These are phyloP conservation scores for Cladosporium velox DNA, from an alignment of 2,329 filamentous ascomycete species.

Conservation along the genomic window DNA sequence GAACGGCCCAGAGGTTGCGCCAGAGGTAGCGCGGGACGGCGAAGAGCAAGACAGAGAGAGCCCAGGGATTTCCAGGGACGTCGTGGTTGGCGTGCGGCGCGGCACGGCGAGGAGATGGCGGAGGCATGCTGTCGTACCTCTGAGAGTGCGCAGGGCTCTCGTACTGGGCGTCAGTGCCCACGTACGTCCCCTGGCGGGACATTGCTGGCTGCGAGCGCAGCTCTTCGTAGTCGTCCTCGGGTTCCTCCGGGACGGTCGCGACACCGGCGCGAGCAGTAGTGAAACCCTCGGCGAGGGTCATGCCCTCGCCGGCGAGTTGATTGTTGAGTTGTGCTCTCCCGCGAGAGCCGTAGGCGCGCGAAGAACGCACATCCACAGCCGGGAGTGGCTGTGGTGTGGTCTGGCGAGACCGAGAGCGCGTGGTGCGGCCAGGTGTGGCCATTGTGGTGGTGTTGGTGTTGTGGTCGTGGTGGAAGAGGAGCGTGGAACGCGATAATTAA, in stretches of 20 bases:
- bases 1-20: conserved; percentile 20
- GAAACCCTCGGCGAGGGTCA: conserved; percentile 13
- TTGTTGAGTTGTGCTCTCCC: conserved; percentile 16
- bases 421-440: conserved; percentile 19
- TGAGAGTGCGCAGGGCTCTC: conserved; percentile 9
- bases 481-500: neutral
- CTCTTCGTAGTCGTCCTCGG: conserved; percentile 8
- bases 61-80: neutral
- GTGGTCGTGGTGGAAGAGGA: neutral
- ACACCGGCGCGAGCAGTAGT: conserved; percentile 10
- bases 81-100: neutral
- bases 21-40: conserved; percentile 20
- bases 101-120: neutral
- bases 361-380: conserved; percentile 11
- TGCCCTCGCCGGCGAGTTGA: conserved; percentile 13
- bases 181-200: conserved; percentile 13
- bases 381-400: conserved; percentile 17
- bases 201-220: neutral
- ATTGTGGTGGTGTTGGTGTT: conserved; percentile 5
- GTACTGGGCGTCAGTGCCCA: conserved; percentile 16
- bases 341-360: conserved; percentile 17
- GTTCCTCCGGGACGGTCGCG: conserved; percentile 3
- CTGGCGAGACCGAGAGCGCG: conserved; percentile 14
- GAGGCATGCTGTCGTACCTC: conserved; percentile 9
- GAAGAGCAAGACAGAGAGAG: conserved; percentile 15